Conservation (phyloP, 2,329 filamentous ascomycete species). For the Fusarium anthophilum region DNA sequence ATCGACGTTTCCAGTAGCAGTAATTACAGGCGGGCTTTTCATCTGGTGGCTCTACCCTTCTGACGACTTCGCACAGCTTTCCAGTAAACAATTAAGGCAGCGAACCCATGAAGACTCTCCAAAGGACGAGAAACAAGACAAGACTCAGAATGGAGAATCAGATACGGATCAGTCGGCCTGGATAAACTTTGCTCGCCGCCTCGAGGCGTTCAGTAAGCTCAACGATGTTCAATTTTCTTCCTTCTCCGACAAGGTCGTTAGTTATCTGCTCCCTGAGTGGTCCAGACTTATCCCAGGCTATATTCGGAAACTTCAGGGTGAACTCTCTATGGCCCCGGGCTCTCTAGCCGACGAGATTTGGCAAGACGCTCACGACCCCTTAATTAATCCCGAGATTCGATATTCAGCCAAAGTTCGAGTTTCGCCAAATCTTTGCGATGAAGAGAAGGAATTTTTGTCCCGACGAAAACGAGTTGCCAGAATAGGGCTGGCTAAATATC, state of each 20-base stretch:
- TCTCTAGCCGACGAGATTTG: conserved; percentile 94
- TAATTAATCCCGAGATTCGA: conserved; percentile 85
- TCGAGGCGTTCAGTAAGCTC: conserved; percentile 63
- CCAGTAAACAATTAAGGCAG: conserved; percentile 24
- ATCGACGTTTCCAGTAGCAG: conserved; percentile 44
- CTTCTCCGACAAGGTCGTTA: conserved; percentile 69
- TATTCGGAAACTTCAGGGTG: conserved; percentile 83
- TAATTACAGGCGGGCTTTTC: conserved; percentile 50
- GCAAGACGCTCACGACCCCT: conserved; percentile 86
- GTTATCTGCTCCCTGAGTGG: conserved; percentile 84
- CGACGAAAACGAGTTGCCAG: conserved; percentile 75
- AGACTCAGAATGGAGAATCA: conserved; percentile 24
- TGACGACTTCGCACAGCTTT: conserved; percentile 53
- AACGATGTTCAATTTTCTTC: conserved; percentile 65
- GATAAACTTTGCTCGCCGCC: conserved; percentile 57
- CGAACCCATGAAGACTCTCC: conserved; percentile 4
- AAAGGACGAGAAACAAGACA: conserved; percentile 22
- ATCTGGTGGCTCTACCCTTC: conserved; percentile 57
- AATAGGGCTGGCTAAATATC: conserved; percentile 81
- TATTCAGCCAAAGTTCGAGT: conserved; percentile 85
- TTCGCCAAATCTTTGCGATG: conserved; percentile 80
- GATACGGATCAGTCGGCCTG: conserved; percentile 54
- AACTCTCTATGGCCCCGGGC: conserved; percentile 87
- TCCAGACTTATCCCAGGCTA: conserved; percentile 78
- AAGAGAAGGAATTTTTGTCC: conserved; percentile 79